Evolutionary conservation across 2,329 filamentous ascomycete genomes (phyloP).

Genomic region (Mycosphaerelloides madeirae): DNA sequence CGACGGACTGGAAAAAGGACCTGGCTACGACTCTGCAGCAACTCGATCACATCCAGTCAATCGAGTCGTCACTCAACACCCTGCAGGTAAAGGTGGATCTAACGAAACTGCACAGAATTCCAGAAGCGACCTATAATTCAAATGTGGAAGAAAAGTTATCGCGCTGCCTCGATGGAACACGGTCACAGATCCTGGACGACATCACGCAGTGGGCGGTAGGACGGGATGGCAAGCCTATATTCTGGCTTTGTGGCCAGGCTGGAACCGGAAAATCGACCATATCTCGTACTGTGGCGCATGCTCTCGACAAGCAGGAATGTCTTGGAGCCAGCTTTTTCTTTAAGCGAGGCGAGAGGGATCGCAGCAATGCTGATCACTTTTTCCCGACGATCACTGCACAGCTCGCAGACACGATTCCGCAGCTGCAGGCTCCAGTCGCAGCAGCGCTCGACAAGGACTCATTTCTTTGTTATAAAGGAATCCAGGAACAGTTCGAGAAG

Average conservation of each 20-base stretch:
- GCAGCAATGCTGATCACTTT: conserved; percentile 10
- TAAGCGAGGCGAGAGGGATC: conserved; percentile 12
- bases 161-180: background rate
- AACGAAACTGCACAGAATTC: background rate
- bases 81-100: background rate
- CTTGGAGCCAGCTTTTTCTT: no score
- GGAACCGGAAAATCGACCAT: no score
- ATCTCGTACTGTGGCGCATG: no score
- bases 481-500: conserved; percentile 11
- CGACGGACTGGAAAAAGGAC: background rate
- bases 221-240: no score
- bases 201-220: no score
- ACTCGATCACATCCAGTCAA: background rate
- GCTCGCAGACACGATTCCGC: conserved; percentile 6
- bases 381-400: conserved; percentile 15
- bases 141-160: background rate
- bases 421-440: background rate
- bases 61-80: background rate
- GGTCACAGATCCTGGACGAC: conserved; percentile 10
- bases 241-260: no score
- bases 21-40: background rate
- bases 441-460: no score
- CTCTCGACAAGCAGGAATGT: no score
- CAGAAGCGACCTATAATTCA: background rate
- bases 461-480: conserved; percentile 3